Base-by-base conservation (phyloP, 148 eudicot species). In the Camellia lanceoleosa region DNA sequence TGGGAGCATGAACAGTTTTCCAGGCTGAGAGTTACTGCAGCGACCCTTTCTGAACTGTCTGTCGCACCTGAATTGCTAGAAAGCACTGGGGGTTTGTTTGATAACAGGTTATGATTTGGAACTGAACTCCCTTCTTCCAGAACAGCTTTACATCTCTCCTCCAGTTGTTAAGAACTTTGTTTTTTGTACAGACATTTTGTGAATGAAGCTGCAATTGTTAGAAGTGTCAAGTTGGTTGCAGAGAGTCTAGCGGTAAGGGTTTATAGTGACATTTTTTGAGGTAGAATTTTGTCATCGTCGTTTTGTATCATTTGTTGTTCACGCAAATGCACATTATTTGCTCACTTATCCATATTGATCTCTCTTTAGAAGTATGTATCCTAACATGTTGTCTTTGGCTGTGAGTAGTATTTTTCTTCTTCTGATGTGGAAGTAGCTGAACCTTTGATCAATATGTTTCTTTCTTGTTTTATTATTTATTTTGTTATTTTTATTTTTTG, bases 1-100 rank as follows among this genome's bases (percentile, higher is more conserved):
- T 96, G 99, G 99, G 99, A 96, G 88, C 99, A 96, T 75, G 99
- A 96, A 80, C 99, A 96, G 61, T 96, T 96, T 89, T 96, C 99
- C 65, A 92, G 95, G 84, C 83, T 92, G 80, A 90, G 99, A 86
- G 90, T 96, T 63, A 96, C 99, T 79, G 99, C 99, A 68, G 95
- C 87, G 63, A 96, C 99, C 61, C 92, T 96, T 74, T 96, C 99
- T 79, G 89, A 76, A 81, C 90, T 92, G 60, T 82, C 99, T 78
- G 84, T 84, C 69, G 95, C 99, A 78, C 98, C 97, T 81, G 92
- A 90, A 64, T 88, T 92, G 86, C 85, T 96, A 82, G 92, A 96
- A 84, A 91, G 86, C 79, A 88, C 89, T 65, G 99, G 99, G 73
- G 90, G 92, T 68, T 85, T 93, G 71, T 85, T 87, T 61, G 99